These are phyloP conservation scores for Dryas integrifolia DNA, from an alignment of 331 rosid species.

Conservation along the genomic window DNA sequence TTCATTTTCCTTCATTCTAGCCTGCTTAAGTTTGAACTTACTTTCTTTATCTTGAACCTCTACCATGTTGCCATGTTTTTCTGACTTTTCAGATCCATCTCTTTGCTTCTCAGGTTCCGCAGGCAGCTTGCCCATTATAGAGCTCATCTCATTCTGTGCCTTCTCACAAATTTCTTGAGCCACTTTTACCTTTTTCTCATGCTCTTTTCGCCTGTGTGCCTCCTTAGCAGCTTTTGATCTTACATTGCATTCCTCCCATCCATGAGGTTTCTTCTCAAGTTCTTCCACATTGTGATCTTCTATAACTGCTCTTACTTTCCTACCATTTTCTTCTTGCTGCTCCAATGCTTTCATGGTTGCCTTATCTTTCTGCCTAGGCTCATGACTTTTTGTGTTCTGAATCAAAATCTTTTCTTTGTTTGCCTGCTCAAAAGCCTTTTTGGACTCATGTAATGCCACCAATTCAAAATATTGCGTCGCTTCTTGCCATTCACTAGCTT, in stretches of 20 bases:
- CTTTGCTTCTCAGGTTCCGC: slow-evolving; percentile 45
- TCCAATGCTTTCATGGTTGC: slow-evolving; percentile 38
- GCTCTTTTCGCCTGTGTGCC: slow-evolving; percentile 40
- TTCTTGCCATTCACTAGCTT: slow-evolving; percentile 68
- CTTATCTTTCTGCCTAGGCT: slow-evolving; percentile 39
- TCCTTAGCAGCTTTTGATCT: slow-evolving; percentile 41
- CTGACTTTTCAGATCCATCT: slow-evolving; percentile 33
- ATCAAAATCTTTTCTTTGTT: slow-evolving; percentile 36
- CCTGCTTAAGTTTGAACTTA: slow-evolving; percentile 39
- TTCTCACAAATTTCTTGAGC: slow-evolving; percentile 31
- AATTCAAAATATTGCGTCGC: slow-evolving; percentile 77
- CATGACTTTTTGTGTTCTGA: slow-evolving; percentile 37
- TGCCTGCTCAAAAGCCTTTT: slow-evolving; percentile 37
- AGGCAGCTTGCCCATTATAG: slow-evolving; percentile 28
- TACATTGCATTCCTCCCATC: slow-evolving; percentile 37
- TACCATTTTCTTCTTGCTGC: slow-evolving; percentile 32
- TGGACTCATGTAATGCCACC: slow-evolving; percentile 62
- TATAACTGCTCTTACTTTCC: slow-evolving; percentile 32
- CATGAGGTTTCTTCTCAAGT: slow-evolving; percentile 36
- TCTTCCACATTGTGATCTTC: slow-evolving; percentile 38
- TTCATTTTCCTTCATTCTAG: slow-evolving; percentile 38
- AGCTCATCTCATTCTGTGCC: slow-evolving; percentile 40
- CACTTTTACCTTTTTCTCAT: slow-evolving; percentile 41
- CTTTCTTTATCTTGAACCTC: slow-evolving; percentile 37
- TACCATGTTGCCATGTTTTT: slow-evolving; percentile 25